Evolutionary conservation across 2,329 filamentous ascomycete species (phyloP), one percentile per base, ranked within the genome.

Genomic region (Phoma sp.): DNA sequence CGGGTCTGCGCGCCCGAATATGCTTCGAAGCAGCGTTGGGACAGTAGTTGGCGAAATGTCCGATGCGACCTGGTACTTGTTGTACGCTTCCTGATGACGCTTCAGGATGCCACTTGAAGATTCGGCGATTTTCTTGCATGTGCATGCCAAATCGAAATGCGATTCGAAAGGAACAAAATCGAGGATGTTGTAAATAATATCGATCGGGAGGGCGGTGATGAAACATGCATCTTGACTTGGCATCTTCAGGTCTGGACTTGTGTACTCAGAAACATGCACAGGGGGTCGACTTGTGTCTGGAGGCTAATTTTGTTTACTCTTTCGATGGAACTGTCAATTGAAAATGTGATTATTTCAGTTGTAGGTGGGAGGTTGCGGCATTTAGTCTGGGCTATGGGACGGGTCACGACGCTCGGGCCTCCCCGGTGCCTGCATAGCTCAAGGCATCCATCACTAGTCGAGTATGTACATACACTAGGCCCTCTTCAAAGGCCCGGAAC

Each of bases 11-110:
- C 47, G 54, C 18, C 50, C 47, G 11, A 47, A 55, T 11, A 40
- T 37, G 23, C 59, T 61, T 10, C 59, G 56, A 24, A 61, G 40
- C 22, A 61, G 33, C 10, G 47, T 55, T 38, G 54, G 53, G 13
- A 57, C 33, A 7, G 59, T 57, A 6, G 38, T 30, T 7, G 59
- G 57, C 7, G 46, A 18, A n/a, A 59, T 35, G 39, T 57, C 59
- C 33, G 57, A 61, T 29, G 57, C 23, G 10, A 59, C 39, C 8
- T 36, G 30, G 35, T 59, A 59, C 7, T 47, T 59, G n/a, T 18
- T 46, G 46, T 57, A 41, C 29, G 59, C 59, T 9, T 55, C 53
- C 11, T 40, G 50, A 27, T 61, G 57, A 25, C 50, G 57, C 24
- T 49, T 50, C 7, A 61, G n/a, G n/a, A 55, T n/a, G 5, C 44